phyloP scores from a whole-genome alignment of 495 filamentous ascomycete species.

The Durotheca rogersii region DNA sequence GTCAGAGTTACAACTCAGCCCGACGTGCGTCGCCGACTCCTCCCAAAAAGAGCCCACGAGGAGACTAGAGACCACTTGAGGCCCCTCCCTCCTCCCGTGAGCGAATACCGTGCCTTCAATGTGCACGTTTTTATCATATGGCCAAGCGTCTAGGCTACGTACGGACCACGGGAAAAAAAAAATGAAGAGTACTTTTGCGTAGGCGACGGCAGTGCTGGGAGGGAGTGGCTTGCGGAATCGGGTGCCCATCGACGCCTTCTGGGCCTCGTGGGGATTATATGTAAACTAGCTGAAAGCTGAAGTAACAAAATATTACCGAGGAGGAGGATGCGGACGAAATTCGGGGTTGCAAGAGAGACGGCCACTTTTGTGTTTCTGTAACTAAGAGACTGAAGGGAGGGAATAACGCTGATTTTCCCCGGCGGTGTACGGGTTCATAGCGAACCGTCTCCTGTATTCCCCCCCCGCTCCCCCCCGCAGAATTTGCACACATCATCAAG shows the following conservation, averaged over 20 bases:
- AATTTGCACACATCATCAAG: no score
- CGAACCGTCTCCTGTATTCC: no score
- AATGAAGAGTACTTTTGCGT: slow-evolving; percentile 1
- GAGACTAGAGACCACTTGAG: slow-evolving; percentile 7
- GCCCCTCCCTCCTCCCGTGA: slow-evolving; percentile 2
- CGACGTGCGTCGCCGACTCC: slow-evolving; percentile 20
- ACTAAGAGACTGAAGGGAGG: no score
- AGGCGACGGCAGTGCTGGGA: slow-evolving; percentile 10
- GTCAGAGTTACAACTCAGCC: slow-evolving; percentile 24
- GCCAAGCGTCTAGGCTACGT: slow-evolving; percentile 15
- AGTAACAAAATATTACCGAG: no score
- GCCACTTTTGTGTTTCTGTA: no score
- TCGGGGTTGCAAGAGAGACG: no score
- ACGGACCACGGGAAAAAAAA: neutral
- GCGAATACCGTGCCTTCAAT: slow-evolving; percentile 14
- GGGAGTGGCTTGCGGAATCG: neutral
- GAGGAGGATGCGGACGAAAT: no score
- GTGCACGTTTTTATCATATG: neutral
- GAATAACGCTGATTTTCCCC: no score
- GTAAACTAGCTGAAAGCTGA: neutral
- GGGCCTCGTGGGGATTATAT: neutral
- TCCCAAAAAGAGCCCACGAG: slow-evolving; percentile 2
- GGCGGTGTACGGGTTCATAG: no score
- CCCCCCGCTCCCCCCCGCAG: no score
- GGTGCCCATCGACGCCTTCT: neutral